These are phyloP conservation scores for Xylaria castorea DNA, from an alignment of 495 filamentous ascomycete species.

Conservation along the genomic window DNA sequence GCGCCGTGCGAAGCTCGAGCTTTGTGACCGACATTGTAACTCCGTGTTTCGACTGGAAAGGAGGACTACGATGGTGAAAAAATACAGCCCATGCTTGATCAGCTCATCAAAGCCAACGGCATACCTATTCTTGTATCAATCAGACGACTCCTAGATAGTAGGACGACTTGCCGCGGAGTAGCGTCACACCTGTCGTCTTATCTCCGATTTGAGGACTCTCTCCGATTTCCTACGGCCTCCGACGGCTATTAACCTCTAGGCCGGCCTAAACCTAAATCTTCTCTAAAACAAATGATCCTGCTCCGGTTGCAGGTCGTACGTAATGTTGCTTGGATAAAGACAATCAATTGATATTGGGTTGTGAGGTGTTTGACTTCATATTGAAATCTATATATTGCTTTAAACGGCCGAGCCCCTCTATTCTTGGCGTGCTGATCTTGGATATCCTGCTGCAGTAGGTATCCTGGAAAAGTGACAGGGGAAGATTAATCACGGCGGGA, in stretches of 20 bases:
- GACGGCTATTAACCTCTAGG: constrained; percentile 25
- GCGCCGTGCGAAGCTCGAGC: constrained; percentile 49
- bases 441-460: background rate
- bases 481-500: background rate
- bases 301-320: background rate
- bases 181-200: background rate
- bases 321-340: background rate
- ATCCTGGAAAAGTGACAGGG: background rate
- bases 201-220: background rate
- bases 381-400: background rate
- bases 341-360: background rate
- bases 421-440: background rate
- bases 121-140: background rate
- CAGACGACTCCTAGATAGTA: background rate
- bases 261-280: background rate
- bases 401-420: background rate
- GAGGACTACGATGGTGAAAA: background rate
- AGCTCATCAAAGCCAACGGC: background rate
- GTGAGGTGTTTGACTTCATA: background rate
- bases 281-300: background rate
- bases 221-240: constrained; percentile 37
- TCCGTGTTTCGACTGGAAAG: background rate
- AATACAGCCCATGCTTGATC: background rate
- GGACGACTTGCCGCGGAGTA: background rate
- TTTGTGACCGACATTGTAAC: constrained; percentile 39